These are phyloP conservation scores for Calonectria honghensis DNA, from an alignment of 2,329 filamentous ascomycete genomes.

Conservation along the genomic window DNA sequence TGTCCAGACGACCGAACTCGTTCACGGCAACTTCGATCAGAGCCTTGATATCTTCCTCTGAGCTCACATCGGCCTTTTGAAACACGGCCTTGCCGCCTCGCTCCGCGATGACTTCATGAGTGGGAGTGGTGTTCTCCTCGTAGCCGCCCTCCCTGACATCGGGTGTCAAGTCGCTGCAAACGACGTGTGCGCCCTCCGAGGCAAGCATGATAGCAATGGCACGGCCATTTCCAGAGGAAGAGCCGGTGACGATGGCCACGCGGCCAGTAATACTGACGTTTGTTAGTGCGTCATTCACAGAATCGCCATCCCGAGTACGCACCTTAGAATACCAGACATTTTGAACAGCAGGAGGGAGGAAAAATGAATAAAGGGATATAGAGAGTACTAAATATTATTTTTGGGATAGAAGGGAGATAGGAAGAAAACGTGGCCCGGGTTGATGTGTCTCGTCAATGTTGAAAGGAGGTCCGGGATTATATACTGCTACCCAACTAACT, in stretches of 20 bases:
- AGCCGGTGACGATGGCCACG: constrained; percentile 2
- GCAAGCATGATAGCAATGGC: constrained; percentile 10
- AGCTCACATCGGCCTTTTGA: constrained; percentile 3
- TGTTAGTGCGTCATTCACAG: neutral
- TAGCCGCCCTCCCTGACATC: neutral
- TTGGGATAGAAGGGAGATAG: neutral
- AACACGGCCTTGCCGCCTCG: constrained; percentile 6
- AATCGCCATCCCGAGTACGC: neutral
- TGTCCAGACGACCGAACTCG: neutral
- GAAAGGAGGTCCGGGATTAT: neutral
- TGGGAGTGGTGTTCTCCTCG: neutral
- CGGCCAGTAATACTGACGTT: neutral
- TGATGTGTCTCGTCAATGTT: neutral
- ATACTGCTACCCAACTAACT: neutral
- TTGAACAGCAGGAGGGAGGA: neutral
- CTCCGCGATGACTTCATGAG: neutral
- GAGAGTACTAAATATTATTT: neutral
- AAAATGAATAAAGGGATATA: neutral
- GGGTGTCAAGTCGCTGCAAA: neutral
- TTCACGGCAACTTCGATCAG: neutral
- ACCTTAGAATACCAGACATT: constrained; percentile 13
- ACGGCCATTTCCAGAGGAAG: constrained; percentile 5
- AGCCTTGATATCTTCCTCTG: constrained; percentile 1
- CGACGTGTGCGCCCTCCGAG: neutral
- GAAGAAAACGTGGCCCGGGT: neutral